A percentile compares a stretch with the other conserved stretches of the same genome.
Evolutionary conservation across 2,329 filamentous ascomycete species (phyloP).

Genomic region (Fusarium sp.): DNA sequence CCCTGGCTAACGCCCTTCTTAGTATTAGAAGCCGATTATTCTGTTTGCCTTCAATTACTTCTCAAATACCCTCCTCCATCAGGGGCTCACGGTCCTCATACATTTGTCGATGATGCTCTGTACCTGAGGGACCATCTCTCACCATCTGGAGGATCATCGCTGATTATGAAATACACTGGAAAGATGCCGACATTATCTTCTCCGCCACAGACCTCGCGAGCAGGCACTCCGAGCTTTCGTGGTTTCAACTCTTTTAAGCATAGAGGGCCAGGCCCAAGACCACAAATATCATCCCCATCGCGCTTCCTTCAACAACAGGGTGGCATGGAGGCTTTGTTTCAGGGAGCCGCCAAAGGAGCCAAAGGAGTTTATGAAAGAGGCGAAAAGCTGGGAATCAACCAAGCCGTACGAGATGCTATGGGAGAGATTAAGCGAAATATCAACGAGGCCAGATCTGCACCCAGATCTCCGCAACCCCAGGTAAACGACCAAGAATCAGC

Average conservation of each 20-base stretch:
- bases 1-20: constrained; percentile 38
- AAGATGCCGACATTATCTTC: constrained; percentile 54
- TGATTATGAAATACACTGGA: constrained; percentile 78
- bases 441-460: constrained; percentile 63
- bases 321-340: constrained; percentile 75
- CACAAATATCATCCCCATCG: constrained; percentile 58
- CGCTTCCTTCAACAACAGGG: constrained; percentile 66
- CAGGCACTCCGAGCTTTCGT: constrained; percentile 50
- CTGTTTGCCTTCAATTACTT: constrained; percentile 81
- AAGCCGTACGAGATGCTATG: constrained; percentile 82
- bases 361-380: constrained; percentile 78
- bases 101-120: constrained; percentile 86
- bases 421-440: constrained; percentile 83
- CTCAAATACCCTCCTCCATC: constrained; percentile 82
- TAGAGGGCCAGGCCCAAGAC: constrained; percentile 53
- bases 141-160: constrained; percentile 67
- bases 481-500: constrained; percentile 49
- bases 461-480: constrained; percentile 50
- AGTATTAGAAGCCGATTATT: constrained; percentile 91
- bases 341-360: constrained; percentile 80
- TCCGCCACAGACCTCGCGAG: constrained; percentile 38
- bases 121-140: constrained; percentile 75
- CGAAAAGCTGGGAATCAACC: constrained; percentile 82
- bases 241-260: constrained; percentile 51
- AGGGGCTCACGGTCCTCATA: constrained; percentile 72